Evolutionary conservation across 768 basidiomycete genomes (phyloP), one percentile per base, ranked within the genome.

Genomic region (Mycena chlorophos): DNA sequence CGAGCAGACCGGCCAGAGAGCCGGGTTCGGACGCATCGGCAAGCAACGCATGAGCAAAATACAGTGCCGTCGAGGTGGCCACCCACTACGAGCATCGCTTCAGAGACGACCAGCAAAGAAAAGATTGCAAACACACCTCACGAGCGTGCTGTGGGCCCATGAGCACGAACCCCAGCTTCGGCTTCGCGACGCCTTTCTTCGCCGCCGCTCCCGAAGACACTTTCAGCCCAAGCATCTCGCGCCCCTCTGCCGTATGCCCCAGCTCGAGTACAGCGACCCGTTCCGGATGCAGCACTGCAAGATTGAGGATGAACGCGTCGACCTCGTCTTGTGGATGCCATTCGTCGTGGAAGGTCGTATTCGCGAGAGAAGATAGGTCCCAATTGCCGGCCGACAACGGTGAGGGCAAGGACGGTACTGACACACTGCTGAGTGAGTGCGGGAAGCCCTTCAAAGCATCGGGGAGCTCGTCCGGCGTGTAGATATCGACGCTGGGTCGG

Each of bases 81-180:
- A 94, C 79, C 92, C 92, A 94, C 87, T 91, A 49, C 20, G n/a
- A 17, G 4, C n/a, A 55, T 1, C 26, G 26, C n/a, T 16, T 52
- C 29, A 6, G 37, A 50, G 38, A 22, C 30, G 20, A 31, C n/a
- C n/a, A 54, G 10, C 28, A 34, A 28, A 22, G 23, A 17, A 39
- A 61, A 47, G 52, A 45, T 8, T 42, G 20, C 23, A 22, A 28
- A 29, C 82, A 28, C 47, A 86, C 87, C 77, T 89, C 89, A 42
- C 89, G 74, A 17, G 86, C 87, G 66, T 92, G 89, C 64, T 88
- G 87, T 0, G 87, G 86, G 16, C 87, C 87, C 2, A 83, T 72
- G 31, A 93, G 75, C 12, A 91, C 81, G 58, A 92, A 81, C 12
- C 84, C 86, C 23, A 79, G 65, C 63, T 80, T 81, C 55, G 63